Conservation (phyloP, 1,284 basidiomycete genomes). For the Cystobasidium sp. region DNA sequence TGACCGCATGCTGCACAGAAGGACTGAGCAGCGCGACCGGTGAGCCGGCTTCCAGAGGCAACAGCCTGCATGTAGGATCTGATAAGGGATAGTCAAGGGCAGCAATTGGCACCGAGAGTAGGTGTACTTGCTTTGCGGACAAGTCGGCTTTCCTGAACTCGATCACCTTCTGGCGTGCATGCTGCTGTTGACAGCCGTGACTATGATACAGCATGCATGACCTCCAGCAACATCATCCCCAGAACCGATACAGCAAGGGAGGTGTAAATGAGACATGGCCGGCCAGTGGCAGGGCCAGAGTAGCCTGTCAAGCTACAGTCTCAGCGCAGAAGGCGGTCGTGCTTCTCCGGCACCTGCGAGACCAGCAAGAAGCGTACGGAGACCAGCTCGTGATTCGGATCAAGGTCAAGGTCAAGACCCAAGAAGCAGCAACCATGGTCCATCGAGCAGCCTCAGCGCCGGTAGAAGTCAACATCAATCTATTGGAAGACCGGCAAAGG, state of each 20-base stretch:
- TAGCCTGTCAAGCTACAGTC: background rate
- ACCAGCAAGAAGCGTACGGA: conserved; percentile 37
- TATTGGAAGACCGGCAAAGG: background rate
- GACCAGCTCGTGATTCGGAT: conserved; percentile 18
- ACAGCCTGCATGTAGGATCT: conserved; percentile 3
- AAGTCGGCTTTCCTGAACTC: too few relatives aligned
- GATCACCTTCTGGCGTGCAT: too few relatives aligned
- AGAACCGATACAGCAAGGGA: too few relatives aligned
- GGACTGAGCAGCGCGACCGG: conserved; percentile 1
- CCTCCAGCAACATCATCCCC: too few relatives aligned
- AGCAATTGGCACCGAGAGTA: background rate
- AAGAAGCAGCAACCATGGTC: background rate
- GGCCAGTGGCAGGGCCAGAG: conserved; percentile 17
- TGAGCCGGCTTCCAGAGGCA: conserved; percentile 4
- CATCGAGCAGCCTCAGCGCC: too few relatives aligned
- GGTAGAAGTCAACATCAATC: background rate
- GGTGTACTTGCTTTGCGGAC: background rate
- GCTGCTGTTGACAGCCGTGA: too few relatives aligned
- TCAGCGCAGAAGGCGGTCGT: conserved; percentile 3
- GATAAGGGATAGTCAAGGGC: background rate
- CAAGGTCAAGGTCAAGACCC: background rate
- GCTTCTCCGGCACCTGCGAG: conserved; percentile 9
- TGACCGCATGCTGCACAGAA: conserved; percentile 5
- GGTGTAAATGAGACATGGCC: background rate
- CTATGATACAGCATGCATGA: too few relatives aligned